Evolutionary conservation across 108 stramenopile genomes (phyloP), one percentile per base, ranked within the genome.

Genomic region (Skeletonema costatum): DNA sequence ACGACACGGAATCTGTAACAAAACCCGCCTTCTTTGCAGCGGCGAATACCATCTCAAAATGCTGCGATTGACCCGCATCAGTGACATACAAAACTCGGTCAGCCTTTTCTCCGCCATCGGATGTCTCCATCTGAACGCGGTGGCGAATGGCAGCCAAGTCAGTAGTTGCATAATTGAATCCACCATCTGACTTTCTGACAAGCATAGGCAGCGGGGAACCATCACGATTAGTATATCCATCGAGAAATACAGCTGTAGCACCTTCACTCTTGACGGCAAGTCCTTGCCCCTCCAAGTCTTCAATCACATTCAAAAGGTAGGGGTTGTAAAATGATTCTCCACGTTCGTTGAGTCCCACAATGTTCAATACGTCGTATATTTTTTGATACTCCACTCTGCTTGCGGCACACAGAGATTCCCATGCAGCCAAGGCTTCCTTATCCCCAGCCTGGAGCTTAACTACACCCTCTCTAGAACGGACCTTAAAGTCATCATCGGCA

Each of bases 261-360:
- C 96, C 97, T 32, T 97, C 92, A 75, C 96, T 94, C 75, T 88
- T 83, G 14, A 90, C 89, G 12, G 94, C 91, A 60, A 97, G 58
- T 7, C 92, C 96, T 48, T 84, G 69, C 12, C 61, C 66, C 33
- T 94, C 87, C 12, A 99, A 77, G 62, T 95, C 93, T 11, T 96
- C 87, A 32, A 99, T 88, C 9, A 95, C 89, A 11, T 74, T 86
- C 30, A 78, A 77, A 13, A 99, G 88, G 73, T 85, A 93, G 4
- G 93, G 91, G 87, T 99, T 99, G 89, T 99, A 99, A 82, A 97
- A 99, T 3, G 96, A 97, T 82, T 99, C 99, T 32, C 99, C 99
- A 44, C 89, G 74, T 67, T 94, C 95, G 53, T 83, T 59, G 53
- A 98, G 78, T 13, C 89, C 89, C 44, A 66, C 30, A 53, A 96